Evolutionary conservation across 1,139 yeast genomes (phyloP), one percentile per base, ranked within the genome.

Genomic region (Yamadazyma diospyri): DNA sequence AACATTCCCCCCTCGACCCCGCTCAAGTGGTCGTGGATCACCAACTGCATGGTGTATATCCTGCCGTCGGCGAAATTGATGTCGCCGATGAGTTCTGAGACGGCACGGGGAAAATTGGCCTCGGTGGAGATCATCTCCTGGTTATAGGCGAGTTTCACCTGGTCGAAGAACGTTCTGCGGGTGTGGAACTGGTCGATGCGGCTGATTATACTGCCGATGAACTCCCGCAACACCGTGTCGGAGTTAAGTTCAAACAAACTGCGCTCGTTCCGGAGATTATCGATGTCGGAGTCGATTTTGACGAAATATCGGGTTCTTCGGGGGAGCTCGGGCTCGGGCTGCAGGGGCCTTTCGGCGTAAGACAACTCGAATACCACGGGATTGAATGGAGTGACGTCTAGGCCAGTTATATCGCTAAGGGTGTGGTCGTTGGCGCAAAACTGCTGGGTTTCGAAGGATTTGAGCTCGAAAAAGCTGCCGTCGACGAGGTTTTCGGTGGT

Each of bases 361-460:
- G 36, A 40, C 4, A 43, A 24, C 23, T 41, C 44, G 29, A 60
- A 47, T 8, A 37, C 25, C 1, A 57, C 49, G 2, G 55, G 47
- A 3, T 25, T 23, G 14, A 46, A 37, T 2, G 69, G 70, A 1
- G 54, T 36, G 2, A 62, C 64, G 38, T 63, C 69, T 10, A 64
- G 39, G 13, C 38, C 34, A 9, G 63, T 33, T 0, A 55, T 39
- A 9, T 51, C 51, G 4, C 46, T 32, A 6, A 59, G 33, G 1
- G 35, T 38, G 4, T 38, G 30, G 16, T 53, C 46, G 28, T 51
- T 47, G 4, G 27, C 18, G 6, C 43, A 28, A 2, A 30, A 18
- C 10, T 44, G 45, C 2, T 44, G 39, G 25, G 40, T 23, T 8
- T 35, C 37, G 41, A 44, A 37, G 32, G 43, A 46, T 11, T 44